These are phyloP conservation scores for Heracleum sosnowskyi DNA, from an alignment of 129 eudicot genomes.

Conservation along the genomic window DNA sequence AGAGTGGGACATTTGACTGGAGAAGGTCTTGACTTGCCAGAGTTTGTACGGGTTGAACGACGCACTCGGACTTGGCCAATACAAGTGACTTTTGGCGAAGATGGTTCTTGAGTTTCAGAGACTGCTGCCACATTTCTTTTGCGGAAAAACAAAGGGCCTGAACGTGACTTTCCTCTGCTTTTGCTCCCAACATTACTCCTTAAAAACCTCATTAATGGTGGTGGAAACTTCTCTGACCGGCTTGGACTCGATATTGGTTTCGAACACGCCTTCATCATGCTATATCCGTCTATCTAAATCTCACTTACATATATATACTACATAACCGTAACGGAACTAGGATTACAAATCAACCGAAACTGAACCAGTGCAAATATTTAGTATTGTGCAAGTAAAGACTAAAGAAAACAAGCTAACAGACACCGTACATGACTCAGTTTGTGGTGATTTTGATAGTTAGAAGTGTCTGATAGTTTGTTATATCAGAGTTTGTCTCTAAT, in stretches of 20 bases:
- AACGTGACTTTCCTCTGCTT: constrained; percentile 48
- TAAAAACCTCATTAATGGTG: constrained; percentile 54
- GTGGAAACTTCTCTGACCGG: constrained; percentile 52
- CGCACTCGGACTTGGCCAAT: constrained; percentile 72
- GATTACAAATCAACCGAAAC: too few species aligned
- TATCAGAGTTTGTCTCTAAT: neutral
- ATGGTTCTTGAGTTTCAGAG: constrained; percentile 46
- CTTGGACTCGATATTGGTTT: constrained; percentile 58
- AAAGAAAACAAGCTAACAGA: neutral
- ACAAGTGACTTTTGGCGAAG: constrained; percentile 90
- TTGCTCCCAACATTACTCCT: constrained; percentile 43
- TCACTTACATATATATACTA: neutral
- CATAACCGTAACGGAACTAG: neutral
- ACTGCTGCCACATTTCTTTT: constrained; percentile 8
- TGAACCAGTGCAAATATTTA: too few species aligned
- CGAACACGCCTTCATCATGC: constrained; percentile 27
- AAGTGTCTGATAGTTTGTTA: neutral
- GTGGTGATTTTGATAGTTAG: neutral
- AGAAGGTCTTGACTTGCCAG: neutral
- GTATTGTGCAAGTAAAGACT: too few species aligned
- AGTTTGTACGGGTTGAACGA: constrained; percentile 17
- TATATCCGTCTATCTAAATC: neutral
- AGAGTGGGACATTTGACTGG: constrained; percentile 7
- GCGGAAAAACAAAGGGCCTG: constrained; percentile 36
- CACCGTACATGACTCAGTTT: neutral